Percentiles rank a stretch among this genome's conserved stretches.
Conservation (phyloP, 108 stramenopile genomes). For the Chaetoceros tenuissimus region DNA sequence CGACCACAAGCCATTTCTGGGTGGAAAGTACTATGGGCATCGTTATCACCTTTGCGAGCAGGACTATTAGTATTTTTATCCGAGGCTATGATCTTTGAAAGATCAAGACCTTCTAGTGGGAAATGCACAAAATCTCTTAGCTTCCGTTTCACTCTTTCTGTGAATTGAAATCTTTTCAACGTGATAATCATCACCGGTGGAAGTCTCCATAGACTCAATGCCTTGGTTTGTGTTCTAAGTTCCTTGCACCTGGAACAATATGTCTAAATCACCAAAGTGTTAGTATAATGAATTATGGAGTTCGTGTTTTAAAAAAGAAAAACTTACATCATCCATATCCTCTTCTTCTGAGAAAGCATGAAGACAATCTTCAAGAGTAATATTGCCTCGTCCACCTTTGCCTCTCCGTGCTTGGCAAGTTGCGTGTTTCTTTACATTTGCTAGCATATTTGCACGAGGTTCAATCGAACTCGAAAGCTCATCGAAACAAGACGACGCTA, state of each 20-base stretch:
- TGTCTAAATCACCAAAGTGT: constrained; percentile 18
- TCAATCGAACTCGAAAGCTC: constrained; percentile 21
- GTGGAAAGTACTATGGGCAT: constrained; percentile 14
- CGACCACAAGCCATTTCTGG: constrained; percentile 26
- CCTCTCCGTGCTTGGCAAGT: constrained; percentile 41
- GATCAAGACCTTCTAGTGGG: constrained; percentile 82
- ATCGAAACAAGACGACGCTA: constrained; percentile 70
- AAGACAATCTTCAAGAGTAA: constrained; percentile 80
- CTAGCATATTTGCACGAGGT: constrained; percentile 19
- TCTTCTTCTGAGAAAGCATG: constrained; percentile 84
- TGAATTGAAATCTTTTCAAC: constrained; percentile 93
- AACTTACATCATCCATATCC: constrained; percentile 67
- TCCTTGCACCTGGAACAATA: constrained; percentile 91
- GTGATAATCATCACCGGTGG: constrained; percentile 93
- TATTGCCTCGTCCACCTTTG: constrained; percentile 45
- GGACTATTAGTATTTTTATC: constrained; percentile 13
- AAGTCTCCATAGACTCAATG: constrained; percentile 85
- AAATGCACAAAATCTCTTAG: constrained; percentile 89
- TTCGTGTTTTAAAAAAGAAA: not conserved
- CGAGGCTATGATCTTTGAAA: constrained; percentile 69
- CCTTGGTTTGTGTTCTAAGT: constrained; percentile 77
- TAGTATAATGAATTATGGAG: not conserved
- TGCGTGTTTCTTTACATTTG: constrained; percentile 52
- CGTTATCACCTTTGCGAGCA: not conserved
- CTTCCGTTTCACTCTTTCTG: constrained; percentile 83